phyloP scores from a whole-genome alignment of 306 rosid species.

The Vigna angularis region DNA sequence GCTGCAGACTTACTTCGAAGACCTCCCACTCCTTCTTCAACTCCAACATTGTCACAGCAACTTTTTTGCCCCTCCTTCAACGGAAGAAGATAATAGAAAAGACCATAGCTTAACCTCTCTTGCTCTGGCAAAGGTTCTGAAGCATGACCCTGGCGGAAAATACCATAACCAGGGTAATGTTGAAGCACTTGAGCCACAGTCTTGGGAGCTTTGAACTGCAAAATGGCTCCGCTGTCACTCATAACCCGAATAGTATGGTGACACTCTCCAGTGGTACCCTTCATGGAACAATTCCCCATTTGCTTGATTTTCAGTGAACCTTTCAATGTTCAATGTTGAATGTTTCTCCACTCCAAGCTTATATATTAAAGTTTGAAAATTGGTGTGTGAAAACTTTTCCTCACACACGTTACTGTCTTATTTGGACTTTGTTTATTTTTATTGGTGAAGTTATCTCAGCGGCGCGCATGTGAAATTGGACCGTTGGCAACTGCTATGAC shows the following conservation, averaged over 20 bases:
- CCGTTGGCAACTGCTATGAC: constrained; percentile 63
- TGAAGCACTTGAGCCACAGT: constrained; percentile 65
- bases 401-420: constrained; percentile 31
- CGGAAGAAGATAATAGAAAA: constrained; percentile 75
- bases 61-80: constrained; percentile 18
- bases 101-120: constrained; percentile 56
- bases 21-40: constrained; percentile 13
- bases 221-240: constrained; percentile 59
- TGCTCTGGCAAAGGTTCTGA: constrained; percentile 51
- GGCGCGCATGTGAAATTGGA: constrained; percentile 72
- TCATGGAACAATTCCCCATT: constrained; percentile 82
- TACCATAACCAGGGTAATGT: constrained; percentile 55
- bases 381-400: constrained; percentile 21
- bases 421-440: constrained; percentile 31
- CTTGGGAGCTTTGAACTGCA: constrained; percentile 66
- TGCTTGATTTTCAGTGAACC: constrained; percentile 27
- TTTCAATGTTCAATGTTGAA: not conserved
- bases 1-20: constrained; percentile 40
- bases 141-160: constrained; percentile 62
- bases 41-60: not conserved
- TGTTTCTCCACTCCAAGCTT: not conserved
- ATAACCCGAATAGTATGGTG: constrained; percentile 63
- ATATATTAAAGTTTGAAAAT: constrained; percentile 48
- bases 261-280: constrained; percentile 57
- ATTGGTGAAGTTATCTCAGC: constrained; percentile 30